These are phyloP conservation scores for Solanum arcanum DNA, from an alignment of 257 asterid genomes.

Conservation along the genomic window DNA sequence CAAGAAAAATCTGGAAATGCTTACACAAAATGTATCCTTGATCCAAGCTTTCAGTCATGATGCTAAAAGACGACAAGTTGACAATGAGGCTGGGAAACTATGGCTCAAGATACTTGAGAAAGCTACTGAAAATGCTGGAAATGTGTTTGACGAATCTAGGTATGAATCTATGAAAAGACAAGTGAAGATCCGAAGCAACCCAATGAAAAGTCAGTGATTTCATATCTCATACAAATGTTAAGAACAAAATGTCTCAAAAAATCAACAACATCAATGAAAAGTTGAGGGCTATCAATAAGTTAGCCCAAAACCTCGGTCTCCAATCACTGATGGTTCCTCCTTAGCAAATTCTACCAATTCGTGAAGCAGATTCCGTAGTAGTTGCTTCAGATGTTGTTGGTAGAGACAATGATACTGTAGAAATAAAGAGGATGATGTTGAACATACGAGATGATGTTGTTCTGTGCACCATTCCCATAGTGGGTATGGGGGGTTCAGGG, in stretches of 20 bases:
- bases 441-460: neutral
- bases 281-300: neutral
- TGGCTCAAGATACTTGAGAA: neutral
- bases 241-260: neutral
- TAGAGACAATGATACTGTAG: neutral
- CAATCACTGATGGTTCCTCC: neutral
- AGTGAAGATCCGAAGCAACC: neutral
- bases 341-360: neutral
- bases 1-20: neutral
- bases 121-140: conserved; percentile 1
- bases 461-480: neutral
- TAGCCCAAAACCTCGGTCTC: neutral
- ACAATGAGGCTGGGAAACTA: no score
- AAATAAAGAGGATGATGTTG: neutral
- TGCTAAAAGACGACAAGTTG: neutral
- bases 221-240: neutral
- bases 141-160: conserved; percentile 3
- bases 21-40: neutral
- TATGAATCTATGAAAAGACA: neutral
- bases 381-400: neutral
- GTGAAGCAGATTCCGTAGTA: neutral
- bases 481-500: neutral
- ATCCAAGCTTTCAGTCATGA: conserved; percentile 1
- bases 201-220: neutral
- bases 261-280: neutral